Base-by-base conservation (phyloP, 208 protist species). In the Endotrypanum monterogeii region DNA sequence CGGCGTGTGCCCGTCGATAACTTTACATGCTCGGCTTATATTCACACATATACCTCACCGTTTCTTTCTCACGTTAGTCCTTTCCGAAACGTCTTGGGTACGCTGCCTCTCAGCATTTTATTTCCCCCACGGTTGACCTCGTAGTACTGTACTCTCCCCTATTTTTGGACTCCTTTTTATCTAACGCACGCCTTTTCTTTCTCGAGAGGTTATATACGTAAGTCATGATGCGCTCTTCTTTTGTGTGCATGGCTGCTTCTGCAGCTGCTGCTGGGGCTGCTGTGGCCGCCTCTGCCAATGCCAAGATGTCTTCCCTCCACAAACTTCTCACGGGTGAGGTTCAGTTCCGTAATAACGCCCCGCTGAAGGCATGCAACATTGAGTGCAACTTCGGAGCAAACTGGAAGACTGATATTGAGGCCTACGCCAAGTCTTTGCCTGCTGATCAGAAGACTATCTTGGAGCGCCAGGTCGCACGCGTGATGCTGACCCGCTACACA, bases 351-450 rank as follows among this genome's bases (percentile, higher is more conserved):
- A 95, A 95, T 84, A 92, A 94, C 72, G 79, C 72, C 11, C 88
- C 86, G 12, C 75, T 97, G 67, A 97, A 97, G 89, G 88, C 73
- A 52, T 93, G 89, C 86, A 94, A 94, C 80, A 87, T 97, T 48
- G 88, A 90, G 74, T 85, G 93, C 83, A 92, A 95, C 82, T 97
- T 97, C 60, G 94, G 94, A 50, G 80, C 89, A 44, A 84, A 84
- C 73, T 97, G 91, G 91, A 82, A 82, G 67, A 50, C 62, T 18
- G 94, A 96, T 48, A 73, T 96, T 56, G 66, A 85, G 74, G 79
- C 78, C 30, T 97, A 95, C 82, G 86, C 85, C n/a, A 81, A 84
- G 85, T 81, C 61, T 28, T 78, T 97, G 51, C 79, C 90, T 46
- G 86, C 82, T 28, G 90, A 94, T 52, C 79, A 94, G 86, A 88